phyloP scores from a whole-genome alignment of 768 basidiomycete genomes.

The Austroboletus festivus region DNA sequence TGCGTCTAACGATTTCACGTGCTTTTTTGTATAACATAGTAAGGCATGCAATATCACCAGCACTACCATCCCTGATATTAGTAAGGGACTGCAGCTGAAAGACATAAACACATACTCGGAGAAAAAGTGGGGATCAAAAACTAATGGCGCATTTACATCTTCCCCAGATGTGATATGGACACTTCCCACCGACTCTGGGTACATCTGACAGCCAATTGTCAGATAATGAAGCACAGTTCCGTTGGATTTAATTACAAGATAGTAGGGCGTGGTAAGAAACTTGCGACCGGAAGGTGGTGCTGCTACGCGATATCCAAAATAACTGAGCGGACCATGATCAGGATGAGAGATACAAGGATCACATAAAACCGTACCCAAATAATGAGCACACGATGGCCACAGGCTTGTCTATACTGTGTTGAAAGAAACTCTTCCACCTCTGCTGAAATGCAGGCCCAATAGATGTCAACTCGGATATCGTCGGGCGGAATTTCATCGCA shows the following conservation, averaged over 20 bases:
- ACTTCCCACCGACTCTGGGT: conserved; percentile 44
- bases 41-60: conserved; percentile 42
- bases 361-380: conserved; percentile 32
- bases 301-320: conserved; percentile 16
- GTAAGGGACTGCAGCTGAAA: neutral
- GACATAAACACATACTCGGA: conserved; percentile 34
- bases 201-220: conserved; percentile 19
- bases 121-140: conserved; percentile 45
- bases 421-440: conserved; percentile 21
- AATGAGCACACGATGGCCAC: conserved; percentile 37
- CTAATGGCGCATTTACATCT: conserved; percentile 39
- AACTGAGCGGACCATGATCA: conserved; percentile 11
- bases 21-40: conserved; percentile 52
- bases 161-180: conserved; percentile 45
- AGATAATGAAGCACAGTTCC: neutral
- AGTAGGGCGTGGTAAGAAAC: conserved; percentile 30
- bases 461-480: conserved; percentile 14
- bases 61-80: conserved; percentile 1
- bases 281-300: conserved; percentile 20
- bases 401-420: conserved; percentile 19
- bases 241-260: conserved; percentile 25
- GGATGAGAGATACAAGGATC: neutral
- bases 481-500: conserved; percentile 24
- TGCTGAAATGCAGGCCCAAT: conserved; percentile 18
- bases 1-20: conserved; percentile 53